Evolutionary conservation across 768 basidiomycete genomes (phyloP).

Genomic region (Epithele typhae): DNA sequence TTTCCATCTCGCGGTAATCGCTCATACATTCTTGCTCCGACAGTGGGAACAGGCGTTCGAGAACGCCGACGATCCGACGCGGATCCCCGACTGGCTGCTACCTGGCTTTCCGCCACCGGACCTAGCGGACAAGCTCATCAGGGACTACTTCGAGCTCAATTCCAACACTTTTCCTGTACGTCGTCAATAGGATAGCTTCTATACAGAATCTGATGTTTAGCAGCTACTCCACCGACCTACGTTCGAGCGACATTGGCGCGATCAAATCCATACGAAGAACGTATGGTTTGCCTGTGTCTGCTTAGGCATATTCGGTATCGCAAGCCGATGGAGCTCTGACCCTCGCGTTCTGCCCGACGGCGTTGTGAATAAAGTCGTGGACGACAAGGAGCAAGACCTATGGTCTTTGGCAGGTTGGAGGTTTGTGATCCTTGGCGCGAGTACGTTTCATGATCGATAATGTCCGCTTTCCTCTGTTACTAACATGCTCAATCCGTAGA

Average conservation of each 20-base stretch:
- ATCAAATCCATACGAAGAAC: conserved; percentile 16
- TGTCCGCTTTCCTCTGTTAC: too few relatives aligned
- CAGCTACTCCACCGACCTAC: conserved; percentile 20
- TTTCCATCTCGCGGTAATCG: not conserved
- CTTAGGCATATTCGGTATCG: conserved; percentile 26
- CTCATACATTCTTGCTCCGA: not conserved
- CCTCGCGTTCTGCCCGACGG: conserved; percentile 20
- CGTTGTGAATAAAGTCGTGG: conserved; percentile 12
- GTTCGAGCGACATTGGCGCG: conserved; percentile 19
- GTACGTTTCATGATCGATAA: conserved; percentile 33
- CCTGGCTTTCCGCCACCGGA: conserved; percentile 58
- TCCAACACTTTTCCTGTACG: conserved; percentile 51
- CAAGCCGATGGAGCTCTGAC: conserved; percentile 26
- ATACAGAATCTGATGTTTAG: not conserved
- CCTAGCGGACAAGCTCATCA: conserved; percentile 54
- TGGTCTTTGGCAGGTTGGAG: conserved; percentile 57
- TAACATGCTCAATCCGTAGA: too few relatives aligned
- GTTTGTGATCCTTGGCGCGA: conserved; percentile 54
- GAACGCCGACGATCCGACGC: conserved; percentile 24
- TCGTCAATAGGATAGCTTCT: conserved; percentile 39
- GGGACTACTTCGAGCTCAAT: conserved; percentile 60
- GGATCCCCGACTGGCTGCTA: conserved; percentile 25
- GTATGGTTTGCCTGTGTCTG: conserved; percentile 28
- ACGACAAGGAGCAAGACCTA: conserved; percentile 32
- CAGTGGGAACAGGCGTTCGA: conserved; percentile 37